phyloP scores from a whole-genome alignment of 164 flowering plant species.

The Chimonanthus salicifolius region DNA sequence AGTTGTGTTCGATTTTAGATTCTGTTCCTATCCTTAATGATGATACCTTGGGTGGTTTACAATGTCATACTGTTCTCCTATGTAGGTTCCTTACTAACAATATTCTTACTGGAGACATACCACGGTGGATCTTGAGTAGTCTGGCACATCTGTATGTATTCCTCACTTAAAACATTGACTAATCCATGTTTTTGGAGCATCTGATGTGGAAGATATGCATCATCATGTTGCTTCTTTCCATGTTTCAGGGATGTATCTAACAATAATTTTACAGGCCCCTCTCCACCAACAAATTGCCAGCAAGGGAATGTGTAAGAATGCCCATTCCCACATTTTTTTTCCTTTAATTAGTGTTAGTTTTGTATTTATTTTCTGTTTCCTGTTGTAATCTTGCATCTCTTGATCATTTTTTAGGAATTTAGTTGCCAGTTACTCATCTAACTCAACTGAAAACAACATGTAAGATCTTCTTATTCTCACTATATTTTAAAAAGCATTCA shows the following conservation, averaged over 20 bases:
- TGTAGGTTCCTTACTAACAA: constrained; percentile 66
- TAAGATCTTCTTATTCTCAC: neutral
- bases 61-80: neutral
- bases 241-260: constrained; percentile 22
- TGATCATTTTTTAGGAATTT: no score
- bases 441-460: neutral
- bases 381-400: no score
- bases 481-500: neutral
- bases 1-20: neutral
- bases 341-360: no score
- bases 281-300: neutral
- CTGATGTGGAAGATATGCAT: neutral
- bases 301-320: constrained; percentile 1
- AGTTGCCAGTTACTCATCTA: constrained; percentile 6
- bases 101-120: constrained; percentile 48
- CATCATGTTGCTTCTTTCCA: neutral
- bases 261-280: constrained; percentile 9
- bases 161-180: neutral
- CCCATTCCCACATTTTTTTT: neutral
- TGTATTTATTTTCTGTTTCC: no score
- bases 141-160: constrained; percentile 35
- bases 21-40: neutral
- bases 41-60: neutral
- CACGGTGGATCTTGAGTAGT: constrained; percentile 40
- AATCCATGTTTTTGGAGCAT: neutral